Evolutionary conservation across 2,329 filamentous ascomycete genomes (phyloP).

Genomic region (Teratosphaeria epicoccoides): DNA sequence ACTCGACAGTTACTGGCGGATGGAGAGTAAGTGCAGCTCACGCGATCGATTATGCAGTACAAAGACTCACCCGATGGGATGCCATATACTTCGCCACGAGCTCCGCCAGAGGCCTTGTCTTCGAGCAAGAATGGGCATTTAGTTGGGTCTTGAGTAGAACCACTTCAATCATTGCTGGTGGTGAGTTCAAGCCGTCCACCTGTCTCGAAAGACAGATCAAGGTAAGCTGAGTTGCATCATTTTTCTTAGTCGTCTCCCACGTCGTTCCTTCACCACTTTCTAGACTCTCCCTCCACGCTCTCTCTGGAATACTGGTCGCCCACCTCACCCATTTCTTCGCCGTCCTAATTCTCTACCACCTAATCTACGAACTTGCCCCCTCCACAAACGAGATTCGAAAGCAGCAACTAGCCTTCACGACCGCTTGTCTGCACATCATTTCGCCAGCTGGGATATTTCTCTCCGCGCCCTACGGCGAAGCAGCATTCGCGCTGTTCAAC

Average conservation of each 20-base stretch:
- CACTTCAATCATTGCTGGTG: conserved; percentile 30
- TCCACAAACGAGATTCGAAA: conserved; percentile 20
- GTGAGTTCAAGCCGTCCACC: conserved; percentile 33
- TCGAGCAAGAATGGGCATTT: conserved; percentile 83
- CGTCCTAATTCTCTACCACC: conserved; percentile 58
- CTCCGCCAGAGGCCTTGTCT: conserved; percentile 54
- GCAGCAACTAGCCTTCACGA: conserved; percentile 50
- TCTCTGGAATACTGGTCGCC: conserved; percentile 56
- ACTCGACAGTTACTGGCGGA: conserved; percentile 5
- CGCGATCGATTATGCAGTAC: conserved; percentile 30
- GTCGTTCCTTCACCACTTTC: conserved; percentile 7
- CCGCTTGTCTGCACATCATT: conserved; percentile 66
- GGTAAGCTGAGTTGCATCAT: conserved; percentile 19
- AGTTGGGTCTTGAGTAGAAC: conserved; percentile 46
- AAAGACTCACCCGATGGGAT: conserved; percentile 66
- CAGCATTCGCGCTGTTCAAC: conserved; percentile 65
- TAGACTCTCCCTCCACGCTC: conserved; percentile 24
- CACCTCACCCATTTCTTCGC: conserved; percentile 68
- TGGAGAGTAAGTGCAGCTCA: conserved; percentile 11
- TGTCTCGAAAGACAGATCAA: neutral
- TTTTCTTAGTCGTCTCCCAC: conserved; percentile 4
- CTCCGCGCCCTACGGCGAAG: conserved; percentile 75
- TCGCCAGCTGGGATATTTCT: conserved; percentile 86
- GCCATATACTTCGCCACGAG: conserved; percentile 62
- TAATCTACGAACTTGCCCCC: conserved; percentile 49